Base-by-base conservation (phyloP, 2,329 filamentous ascomycete species). In the Neoscytalidium dimidiatum region DNA sequence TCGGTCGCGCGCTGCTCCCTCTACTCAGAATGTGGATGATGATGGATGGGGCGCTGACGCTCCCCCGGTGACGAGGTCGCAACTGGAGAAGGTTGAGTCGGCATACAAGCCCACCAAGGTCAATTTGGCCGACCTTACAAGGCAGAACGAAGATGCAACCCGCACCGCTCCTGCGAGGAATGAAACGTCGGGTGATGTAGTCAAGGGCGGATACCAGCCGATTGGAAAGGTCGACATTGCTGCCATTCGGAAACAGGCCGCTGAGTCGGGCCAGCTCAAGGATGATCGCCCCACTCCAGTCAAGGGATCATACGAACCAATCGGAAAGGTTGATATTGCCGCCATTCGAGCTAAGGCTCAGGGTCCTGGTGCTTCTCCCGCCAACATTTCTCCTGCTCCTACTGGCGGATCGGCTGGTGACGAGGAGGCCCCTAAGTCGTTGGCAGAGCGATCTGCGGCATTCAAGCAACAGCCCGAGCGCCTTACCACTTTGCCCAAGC, bases 181-280 rank as follows among this genome's bases (percentile, higher is more conserved):
- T 23, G 75, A 77, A 53, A 73, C 78, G 26, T 71, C 73, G 26
- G 75, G 79, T 11, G 90, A 93, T 73, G 86, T 97, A 21, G 88
- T 98, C 60, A 91, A 81, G 73, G 95, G 95, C 49, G 90, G 86
- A 17, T 99, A 99, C 78, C 92, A 97, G 76, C 95, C 95, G 21
- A 83, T 99, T 71, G 95, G 95, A 64, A 98, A 97, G 81, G 91
- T 99, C n/a, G 94, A 99, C 73, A 98, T 99, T 79, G 91, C 90
- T 26, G 94, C 92, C 41, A 90, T 99, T 70, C 88, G 95, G 68
- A 80, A 89, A 84, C 75, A 92, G 85, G 82, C 93, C 80, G 74
- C 89, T 83, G 82, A 89, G 82, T 71, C 83, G 76, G 78, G 85
- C 8, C 68, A 74, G 28, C 11, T 74, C 11, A 75, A 85, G 51